phyloP scores from a whole-genome alignment of 495 filamentous ascomycete genomes.

The Patellaria atrata region DNA sequence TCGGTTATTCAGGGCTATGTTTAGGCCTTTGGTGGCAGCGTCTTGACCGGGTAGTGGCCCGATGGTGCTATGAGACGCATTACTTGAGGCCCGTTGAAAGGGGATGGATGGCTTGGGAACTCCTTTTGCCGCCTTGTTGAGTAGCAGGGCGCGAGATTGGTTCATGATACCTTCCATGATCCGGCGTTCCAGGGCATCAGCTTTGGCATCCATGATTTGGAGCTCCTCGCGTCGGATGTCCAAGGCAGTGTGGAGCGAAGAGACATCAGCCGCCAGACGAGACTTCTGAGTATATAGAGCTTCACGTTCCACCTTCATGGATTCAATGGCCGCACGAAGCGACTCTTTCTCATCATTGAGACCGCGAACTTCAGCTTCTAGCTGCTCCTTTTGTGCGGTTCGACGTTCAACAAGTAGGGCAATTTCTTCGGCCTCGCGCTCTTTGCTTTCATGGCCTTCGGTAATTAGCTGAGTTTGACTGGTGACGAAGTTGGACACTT shows the following conservation, averaged over 20 bases:
- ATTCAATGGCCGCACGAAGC: conserved; percentile 23
- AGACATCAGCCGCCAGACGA: conserved; percentile 66
- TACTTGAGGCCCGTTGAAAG: conserved; percentile 52
- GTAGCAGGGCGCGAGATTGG: conserved; percentile 73
- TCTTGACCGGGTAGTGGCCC: conserved; percentile 25
- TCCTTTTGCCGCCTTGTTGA: conserved; percentile 32
- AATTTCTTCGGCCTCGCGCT: conserved; percentile 68
- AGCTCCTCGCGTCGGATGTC: conserved; percentile 82
- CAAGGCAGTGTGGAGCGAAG: conserved; percentile 75
- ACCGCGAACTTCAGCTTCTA: conserved; percentile 54
- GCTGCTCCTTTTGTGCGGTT: conserved; percentile 59
- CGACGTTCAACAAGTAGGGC: conserved; percentile 66
- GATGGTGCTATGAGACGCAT: conserved; percentile 30
- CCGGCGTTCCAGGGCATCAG: conserved; percentile 73
- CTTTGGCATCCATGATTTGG: conserved; percentile 71
- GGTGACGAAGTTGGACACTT: conserved; percentile 73
- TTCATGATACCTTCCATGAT: conserved; percentile 93
- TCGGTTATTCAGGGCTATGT: conserved; percentile 31
- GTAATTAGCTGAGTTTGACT: conserved; percentile 64
- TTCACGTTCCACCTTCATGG: conserved; percentile 32
- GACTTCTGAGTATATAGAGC: conserved; percentile 57
- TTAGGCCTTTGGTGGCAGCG: conserved; percentile 22
- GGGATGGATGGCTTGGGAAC: conserved; percentile 36
- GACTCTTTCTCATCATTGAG: conserved; percentile 46
- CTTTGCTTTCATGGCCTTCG: conserved; percentile 64